Percentiles rank a stretch among this genome's conserved stretches.
These are phyloP conservation scores for Penicillium oxalicum DNA, from an alignment of 2,329 filamentous ascomycete species.

Conservation along the genomic window DNA sequence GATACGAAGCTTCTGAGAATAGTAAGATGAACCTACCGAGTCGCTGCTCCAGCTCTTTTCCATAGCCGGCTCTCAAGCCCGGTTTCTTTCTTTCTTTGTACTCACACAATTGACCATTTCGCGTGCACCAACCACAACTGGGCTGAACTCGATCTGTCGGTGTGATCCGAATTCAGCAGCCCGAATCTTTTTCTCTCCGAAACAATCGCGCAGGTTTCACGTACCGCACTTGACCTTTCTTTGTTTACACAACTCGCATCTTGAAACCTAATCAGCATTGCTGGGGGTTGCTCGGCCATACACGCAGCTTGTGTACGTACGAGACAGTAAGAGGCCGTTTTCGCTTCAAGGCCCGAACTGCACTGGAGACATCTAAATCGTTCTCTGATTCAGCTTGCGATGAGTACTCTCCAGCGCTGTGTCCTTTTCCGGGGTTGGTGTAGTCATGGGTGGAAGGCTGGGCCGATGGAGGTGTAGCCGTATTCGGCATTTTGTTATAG, in stretches of 20 bases:
- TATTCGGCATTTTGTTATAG: constrained; percentile 33
- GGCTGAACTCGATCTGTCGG: constrained; percentile 48
- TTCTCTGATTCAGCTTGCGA: constrained; percentile 34
- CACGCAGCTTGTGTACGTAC: constrained; percentile 23
- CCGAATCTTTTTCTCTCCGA: not conserved
- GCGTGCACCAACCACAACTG: constrained; percentile 65
- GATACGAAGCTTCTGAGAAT: not conserved
- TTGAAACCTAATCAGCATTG: constrained; percentile 21
- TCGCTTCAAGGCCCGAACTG: constrained; percentile 30
- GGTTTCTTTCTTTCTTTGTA: constrained; percentile 68
- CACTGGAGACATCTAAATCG: constrained; percentile 25
- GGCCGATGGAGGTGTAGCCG: constrained; percentile 18
- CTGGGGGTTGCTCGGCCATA: not conserved
- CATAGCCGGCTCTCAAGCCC: constrained; percentile 60
- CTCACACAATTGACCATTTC: constrained; percentile 61
- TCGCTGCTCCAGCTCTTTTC: constrained; percentile 65
- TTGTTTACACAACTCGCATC: constrained; percentile 42
- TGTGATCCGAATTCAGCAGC: not conserved
- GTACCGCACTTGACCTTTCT: constrained; percentile 44
- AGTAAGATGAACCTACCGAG: constrained; percentile 38
- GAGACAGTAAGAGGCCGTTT: constrained; percentile 36
- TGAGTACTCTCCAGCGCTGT: constrained; percentile 31
- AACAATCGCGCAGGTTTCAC: constrained; percentile 5
- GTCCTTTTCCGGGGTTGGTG: constrained; percentile 24
- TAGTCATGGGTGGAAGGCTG: constrained; percentile 17